Conservation (phyloP, 305 asterid genomes). For the Solanum aculeatissimum region DNA sequence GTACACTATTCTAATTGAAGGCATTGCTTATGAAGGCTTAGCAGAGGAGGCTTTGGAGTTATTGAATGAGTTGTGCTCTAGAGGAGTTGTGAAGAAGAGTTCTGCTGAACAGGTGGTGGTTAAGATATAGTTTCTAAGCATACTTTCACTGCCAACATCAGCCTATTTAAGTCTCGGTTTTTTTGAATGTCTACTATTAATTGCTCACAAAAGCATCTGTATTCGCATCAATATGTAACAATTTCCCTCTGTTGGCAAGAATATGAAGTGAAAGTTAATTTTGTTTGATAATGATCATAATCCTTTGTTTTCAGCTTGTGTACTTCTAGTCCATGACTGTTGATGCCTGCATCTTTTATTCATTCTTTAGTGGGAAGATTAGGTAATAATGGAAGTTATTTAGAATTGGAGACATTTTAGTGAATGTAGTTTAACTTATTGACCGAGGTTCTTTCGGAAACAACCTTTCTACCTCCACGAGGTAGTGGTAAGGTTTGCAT, state of each 20-base stretch:
- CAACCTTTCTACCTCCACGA: background rate
- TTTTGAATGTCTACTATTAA: background rate
- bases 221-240: background rate
- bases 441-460: background rate
- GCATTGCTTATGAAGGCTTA: slow-evolving; percentile 65
- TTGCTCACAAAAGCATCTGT: background rate
- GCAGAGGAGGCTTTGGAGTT: slow-evolving; percentile 64
- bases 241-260: background rate
- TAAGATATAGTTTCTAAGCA: slow-evolving; percentile 27
- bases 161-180: background rate
- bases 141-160: background rate
- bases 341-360: background rate
- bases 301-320: background rate
- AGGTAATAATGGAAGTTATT: background rate
- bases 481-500: background rate
- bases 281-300: background rate
- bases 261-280: background rate
- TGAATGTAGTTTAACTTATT: background rate
- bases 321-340: background rate
- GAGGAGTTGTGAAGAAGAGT: slow-evolving; percentile 63
- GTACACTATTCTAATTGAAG: slow-evolving; percentile 74
- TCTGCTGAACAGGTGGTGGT: slow-evolving; percentile 52
- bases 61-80: slow-evolving; percentile 53
- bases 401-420: background rate
- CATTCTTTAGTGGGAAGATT: background rate